These are phyloP conservation scores for Alternaria arborescens DNA, from an alignment of 2,329 filamentous ascomycete genomes.

Conservation along the genomic window DNA sequence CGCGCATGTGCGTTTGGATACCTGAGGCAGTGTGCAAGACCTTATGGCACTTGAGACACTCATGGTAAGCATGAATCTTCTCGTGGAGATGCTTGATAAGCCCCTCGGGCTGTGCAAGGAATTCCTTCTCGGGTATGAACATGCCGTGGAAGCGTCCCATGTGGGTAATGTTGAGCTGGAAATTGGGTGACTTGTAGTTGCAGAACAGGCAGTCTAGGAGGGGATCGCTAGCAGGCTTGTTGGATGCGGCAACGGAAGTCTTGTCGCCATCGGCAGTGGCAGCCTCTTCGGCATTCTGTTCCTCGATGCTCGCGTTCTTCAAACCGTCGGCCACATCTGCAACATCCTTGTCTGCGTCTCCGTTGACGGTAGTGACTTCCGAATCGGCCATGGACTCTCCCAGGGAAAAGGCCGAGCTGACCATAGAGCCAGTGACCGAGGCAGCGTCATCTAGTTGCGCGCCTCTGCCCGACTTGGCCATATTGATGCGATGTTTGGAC, in stretches of 20 bases:
- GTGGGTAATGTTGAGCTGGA: constrained; percentile 80
- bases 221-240: constrained; percentile 49
- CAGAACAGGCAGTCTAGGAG: constrained; percentile 82
- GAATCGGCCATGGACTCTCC: constrained; percentile 75
- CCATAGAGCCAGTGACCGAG: constrained; percentile 70
- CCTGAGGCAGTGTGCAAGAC: constrained; percentile 79
- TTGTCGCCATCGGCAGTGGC: constrained; percentile 56
- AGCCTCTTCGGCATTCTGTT: constrained; percentile 47
- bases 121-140: constrained; percentile 91
- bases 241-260: constrained; percentile 38
- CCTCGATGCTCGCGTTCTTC: constrained; percentile 66
- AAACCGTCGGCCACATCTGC: constrained; percentile 79
- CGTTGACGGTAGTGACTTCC: constrained; percentile 64
- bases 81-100: constrained; percentile 79
- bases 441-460: constrained; percentile 68
- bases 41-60: constrained; percentile 90
- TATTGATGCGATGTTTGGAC: constrained; percentile 82
- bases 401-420: constrained; percentile 90
- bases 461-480: constrained; percentile 57
- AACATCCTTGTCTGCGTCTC: constrained; percentile 77
- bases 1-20: constrained; percentile 95
- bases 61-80: constrained; percentile 80
- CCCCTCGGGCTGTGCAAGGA: constrained; percentile 82
- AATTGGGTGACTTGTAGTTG: constrained; percentile 80
- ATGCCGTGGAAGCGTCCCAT: constrained; percentile 95